Evolutionary conservation across 352 stramenopile genomes (phyloP).

Genomic region (Globisporangium sylvaticum): DNA sequence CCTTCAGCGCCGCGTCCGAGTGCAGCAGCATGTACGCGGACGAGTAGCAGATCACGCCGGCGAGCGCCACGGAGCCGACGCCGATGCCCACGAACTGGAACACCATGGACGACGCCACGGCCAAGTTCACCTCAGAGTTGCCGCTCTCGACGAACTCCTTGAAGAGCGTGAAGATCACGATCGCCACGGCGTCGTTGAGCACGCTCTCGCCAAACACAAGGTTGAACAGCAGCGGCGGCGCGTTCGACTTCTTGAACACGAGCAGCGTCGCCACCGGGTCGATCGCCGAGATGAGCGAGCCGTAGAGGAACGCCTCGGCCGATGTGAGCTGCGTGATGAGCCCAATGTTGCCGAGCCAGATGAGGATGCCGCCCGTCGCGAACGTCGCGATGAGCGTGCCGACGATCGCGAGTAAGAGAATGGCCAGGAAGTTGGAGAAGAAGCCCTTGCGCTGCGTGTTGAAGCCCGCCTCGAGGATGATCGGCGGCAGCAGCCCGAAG

Average conservation of each 20-base stretch:
- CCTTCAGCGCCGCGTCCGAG: conserved; percentile 13
- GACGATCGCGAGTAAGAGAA: conserved; percentile 37
- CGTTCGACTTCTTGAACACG: conserved; percentile 61
- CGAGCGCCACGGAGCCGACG: conserved; percentile 45
- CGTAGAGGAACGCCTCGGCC: conserved; percentile 71
- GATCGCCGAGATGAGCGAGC: conserved; percentile 73
- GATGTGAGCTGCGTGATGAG: conserved; percentile 42
- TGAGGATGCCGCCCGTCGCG: conserved; percentile 37
- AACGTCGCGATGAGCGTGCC: conserved; percentile 53
- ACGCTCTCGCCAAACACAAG: conserved; percentile 86
- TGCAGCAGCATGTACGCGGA: conserved; percentile 33
- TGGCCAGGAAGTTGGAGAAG: conserved; percentile 43
- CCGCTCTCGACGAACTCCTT: conserved; percentile 45
- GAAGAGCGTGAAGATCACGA: conserved; percentile 74
- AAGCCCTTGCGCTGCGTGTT: conserved; percentile 62
- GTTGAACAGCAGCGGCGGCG: conserved; percentile 71
- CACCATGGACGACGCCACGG: conserved; percentile 23
- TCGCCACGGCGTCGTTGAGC: conserved; percentile 58
- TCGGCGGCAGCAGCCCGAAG: conserved; percentile 53
- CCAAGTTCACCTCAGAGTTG: conserved; percentile 28
- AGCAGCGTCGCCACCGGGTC: conserved; percentile 82
- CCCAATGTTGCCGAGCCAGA: conserved; percentile 34
- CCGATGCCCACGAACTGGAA: conserved; percentile 34
- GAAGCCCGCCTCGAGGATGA: conserved; percentile 66
- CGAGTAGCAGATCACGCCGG: conserved; percentile 37